Percentiles rank a stretch among this genome's conserved stretches.
Evolutionary conservation across 2,329 filamentous ascomycete species (phyloP).

Genomic region (Botrytis cinerea): DNA sequence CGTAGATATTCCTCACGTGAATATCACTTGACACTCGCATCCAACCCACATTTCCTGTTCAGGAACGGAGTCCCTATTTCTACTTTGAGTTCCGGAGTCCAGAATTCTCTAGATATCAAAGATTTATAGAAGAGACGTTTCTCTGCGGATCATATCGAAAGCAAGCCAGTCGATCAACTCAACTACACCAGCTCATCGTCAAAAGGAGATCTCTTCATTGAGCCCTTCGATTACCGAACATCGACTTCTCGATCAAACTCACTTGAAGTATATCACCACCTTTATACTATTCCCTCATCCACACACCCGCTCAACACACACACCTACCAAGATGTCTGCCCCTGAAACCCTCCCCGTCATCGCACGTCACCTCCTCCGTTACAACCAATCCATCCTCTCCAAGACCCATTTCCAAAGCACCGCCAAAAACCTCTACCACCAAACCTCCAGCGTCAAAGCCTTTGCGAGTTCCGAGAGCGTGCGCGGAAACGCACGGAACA

Average conservation of each 20-base stretch:
- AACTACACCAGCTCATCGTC: not conserved
- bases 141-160: not conserved
- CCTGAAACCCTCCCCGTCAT: not conserved
- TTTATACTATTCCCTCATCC: not conserved
- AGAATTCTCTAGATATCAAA: not conserved
- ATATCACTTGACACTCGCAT: not conserved
- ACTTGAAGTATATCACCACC: not conserved
- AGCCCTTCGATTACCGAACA: not conserved
- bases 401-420: not conserved
- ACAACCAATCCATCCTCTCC: slow-evolving; percentile 3
- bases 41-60: not conserved
- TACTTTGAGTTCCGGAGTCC: slow-evolving; percentile 10
- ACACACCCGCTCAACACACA: too few species aligned
- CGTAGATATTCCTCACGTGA: not conserved
- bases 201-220: not conserved
- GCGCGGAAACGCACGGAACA: not conserved
- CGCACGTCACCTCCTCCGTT: slow-evolving; percentile 9
- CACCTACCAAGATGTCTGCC: not conserved
- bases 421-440: not conserved
- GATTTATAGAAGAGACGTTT: not conserved
- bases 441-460: not conserved
- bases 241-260: not conserved
- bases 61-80: slow-evolving; percentile 11
- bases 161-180: not conserved
- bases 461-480: not conserved